Percentiles rank a stretch among this genome's conserved stretches.
Conservation (phyloP, 306 rosid species). For the Crotalaria pallida region DNA sequence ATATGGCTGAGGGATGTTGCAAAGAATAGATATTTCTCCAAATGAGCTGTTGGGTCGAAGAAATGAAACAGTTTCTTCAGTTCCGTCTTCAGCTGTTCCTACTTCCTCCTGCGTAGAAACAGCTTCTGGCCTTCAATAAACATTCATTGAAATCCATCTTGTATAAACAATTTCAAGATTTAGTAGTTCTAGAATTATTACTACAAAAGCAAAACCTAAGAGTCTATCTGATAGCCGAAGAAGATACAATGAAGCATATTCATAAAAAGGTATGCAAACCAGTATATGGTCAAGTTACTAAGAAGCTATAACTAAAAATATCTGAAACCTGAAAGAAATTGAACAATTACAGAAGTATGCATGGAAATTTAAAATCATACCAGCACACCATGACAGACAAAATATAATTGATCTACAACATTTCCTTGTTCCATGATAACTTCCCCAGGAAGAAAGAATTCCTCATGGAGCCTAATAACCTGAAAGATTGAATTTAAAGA, state of each 20-base stretch:
- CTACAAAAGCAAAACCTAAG: not conserved
- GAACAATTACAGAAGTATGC: constrained; percentile 8
- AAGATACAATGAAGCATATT: constrained; percentile 2
- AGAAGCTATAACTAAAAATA: constrained; percentile 12
- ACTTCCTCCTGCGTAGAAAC: constrained; percentile 64
- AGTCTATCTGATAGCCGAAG: not conserved
- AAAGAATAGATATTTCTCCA: constrained; percentile 87
- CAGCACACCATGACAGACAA: constrained; percentile 84
- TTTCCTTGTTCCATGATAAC: constrained; percentile 85
- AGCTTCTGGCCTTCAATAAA: constrained; percentile 3
- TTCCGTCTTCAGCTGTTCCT: constrained; percentile 65
- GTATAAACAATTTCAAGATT: not conserved
- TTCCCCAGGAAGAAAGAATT: constrained; percentile 95
- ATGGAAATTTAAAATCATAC: constrained; percentile 40
- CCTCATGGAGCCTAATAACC: constrained; percentile 87
- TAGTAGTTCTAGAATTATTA: not conserved
- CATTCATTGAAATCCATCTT: not conserved
- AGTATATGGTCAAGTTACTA: not conserved
- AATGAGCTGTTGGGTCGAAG: constrained; percentile 60
- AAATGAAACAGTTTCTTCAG: constrained; percentile 59
- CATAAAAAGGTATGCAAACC: not conserved
- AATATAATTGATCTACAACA: constrained; percentile 89
- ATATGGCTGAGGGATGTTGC: constrained; percentile 93
- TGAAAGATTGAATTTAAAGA: constrained; percentile 29
- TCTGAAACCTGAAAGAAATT: not conserved